phyloP scores from a whole-genome alignment of 208 protist genomes.

The Leishmania gerbilli region DNA sequence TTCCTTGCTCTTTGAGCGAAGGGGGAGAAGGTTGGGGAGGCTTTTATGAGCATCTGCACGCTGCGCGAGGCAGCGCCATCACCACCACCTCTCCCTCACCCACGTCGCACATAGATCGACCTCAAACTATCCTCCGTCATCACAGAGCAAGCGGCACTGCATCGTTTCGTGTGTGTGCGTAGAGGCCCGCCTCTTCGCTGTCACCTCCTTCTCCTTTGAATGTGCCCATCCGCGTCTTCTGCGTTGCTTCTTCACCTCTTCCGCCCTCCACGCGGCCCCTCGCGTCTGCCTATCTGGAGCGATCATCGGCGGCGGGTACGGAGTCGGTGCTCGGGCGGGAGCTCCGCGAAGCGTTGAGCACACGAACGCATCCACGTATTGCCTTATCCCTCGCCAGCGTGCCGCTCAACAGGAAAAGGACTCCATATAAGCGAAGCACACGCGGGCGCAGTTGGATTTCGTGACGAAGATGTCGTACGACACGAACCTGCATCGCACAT shows the following conservation, averaged over 20 bases:
- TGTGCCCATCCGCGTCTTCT: not conserved
- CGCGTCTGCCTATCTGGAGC: not conserved
- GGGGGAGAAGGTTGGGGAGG: not conserved
- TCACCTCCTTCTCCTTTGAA: not conserved
- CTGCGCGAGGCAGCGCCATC: not conserved
- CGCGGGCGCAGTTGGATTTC: not conserved
- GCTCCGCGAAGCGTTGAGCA: not conserved
- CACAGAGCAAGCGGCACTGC: not conserved
- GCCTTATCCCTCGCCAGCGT: not conserved
- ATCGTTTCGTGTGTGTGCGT: not conserved
- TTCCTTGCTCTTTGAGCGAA: not conserved
- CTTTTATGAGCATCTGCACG: not conserved
- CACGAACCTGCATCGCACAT: slow-evolving; percentile 70
- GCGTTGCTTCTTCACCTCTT: not conserved
- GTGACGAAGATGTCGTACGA: slow-evolving; percentile 44
- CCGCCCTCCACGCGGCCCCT: not conserved
- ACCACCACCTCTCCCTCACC: not conserved
- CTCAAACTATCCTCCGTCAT: not conserved
- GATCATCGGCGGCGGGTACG: not conserved
- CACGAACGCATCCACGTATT: not conserved
- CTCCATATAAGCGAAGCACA: not conserved
- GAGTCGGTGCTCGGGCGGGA: not conserved
- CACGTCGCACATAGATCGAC: not conserved
- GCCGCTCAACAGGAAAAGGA: not conserved
- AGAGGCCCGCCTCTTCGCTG: not conserved